Evolutionary conservation across 176 grass and related monocot genomes (phyloP).

Genomic region (Carex cristatella): DNA sequence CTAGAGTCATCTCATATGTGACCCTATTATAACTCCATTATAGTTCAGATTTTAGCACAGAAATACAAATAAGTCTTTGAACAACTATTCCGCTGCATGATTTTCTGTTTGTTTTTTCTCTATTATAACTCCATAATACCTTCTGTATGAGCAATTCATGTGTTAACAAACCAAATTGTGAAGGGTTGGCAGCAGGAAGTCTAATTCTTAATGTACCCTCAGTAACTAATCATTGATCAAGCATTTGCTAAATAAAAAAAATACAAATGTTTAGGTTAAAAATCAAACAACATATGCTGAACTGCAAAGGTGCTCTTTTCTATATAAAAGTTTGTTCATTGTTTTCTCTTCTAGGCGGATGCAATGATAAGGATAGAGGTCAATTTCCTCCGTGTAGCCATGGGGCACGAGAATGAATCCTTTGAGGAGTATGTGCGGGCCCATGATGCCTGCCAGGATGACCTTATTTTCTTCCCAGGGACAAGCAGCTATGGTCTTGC

Average conservation of each 20-base stretch:
- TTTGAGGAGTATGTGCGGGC: conserved; percentile 86
- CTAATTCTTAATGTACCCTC: neutral
- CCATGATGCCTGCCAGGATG: conserved; percentile 83
- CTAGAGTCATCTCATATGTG: neutral
- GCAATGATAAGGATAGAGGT: conserved; percentile 71
- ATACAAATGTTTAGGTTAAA: neutral
- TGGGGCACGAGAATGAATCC: conserved; percentile 80
- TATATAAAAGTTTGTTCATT: neutral
- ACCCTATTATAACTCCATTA: neutral
- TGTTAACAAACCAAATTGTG: neutral
- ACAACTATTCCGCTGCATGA: neutral
- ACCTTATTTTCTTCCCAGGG: conserved; percentile 82
- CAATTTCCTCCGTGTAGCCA: conserved; percentile 53
- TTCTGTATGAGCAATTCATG: neutral
- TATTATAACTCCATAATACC: neutral
- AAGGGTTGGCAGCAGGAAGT: neutral
- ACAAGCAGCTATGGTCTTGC: conserved; percentile 71
- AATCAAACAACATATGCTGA: neutral
- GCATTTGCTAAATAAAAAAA: neutral
- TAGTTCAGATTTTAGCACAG: neutral
- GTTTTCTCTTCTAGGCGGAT: conserved; percentile 45
- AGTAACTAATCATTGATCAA: neutral
- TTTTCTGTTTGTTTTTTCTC: neutral
- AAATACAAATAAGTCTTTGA: neutral
- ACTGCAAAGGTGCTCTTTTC: conserved; percentile 10